Evolutionary conservation across 1,139 yeast species (phyloP).

Genomic region (Taphrina wiesneri): DNA sequence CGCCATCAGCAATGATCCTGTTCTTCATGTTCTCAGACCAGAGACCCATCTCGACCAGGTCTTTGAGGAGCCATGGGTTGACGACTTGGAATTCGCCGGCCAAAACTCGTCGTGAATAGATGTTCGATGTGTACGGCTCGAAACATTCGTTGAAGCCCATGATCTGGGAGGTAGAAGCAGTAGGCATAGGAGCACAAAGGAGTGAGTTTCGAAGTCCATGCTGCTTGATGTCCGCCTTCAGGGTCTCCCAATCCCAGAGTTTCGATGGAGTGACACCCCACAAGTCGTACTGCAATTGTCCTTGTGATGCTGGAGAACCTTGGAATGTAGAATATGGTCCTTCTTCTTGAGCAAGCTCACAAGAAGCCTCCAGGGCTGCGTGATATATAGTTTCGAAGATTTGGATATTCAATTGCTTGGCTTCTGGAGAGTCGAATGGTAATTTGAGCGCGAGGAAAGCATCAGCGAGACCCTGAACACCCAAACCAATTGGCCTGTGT

Average conservation of each 20-base stretch:
- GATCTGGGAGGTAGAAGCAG: slow-evolving; percentile 90
- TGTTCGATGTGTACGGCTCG: slow-evolving; percentile 87
- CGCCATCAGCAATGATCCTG: slow-evolving; percentile 73
- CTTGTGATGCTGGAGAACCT: slow-evolving; percentile 84
- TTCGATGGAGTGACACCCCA: slow-evolving; percentile 76
- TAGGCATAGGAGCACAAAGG: slow-evolving; percentile 90
- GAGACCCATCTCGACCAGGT: slow-evolving; percentile 75
- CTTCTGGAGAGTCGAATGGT: slow-evolving; percentile 77
- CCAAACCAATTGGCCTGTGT: slow-evolving; percentile 83
- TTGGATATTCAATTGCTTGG: slow-evolving; percentile 69
- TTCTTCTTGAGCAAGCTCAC: slow-evolving; percentile 64
- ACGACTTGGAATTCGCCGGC: slow-evolving; percentile 90
- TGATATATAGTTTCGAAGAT: slow-evolving; percentile 89
- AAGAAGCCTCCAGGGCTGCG: slow-evolving; percentile 77
- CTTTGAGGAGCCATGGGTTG: slow-evolving; percentile 77
- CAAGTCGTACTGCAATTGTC: slow-evolving; percentile 72
- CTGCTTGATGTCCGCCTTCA: slow-evolving; percentile 60
- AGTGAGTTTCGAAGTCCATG: slow-evolving; percentile 79
- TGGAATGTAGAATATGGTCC: slow-evolving; percentile 70
- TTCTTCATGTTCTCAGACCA: slow-evolving; percentile 84
- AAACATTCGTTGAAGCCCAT: slow-evolving; percentile 87
- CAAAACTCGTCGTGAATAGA: slow-evolving; percentile 79
- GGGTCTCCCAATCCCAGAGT: slow-evolving; percentile 71
- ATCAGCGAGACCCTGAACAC: slow-evolving; percentile 90
- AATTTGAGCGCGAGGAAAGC: slow-evolving; percentile 72